These are phyloP conservation scores for Hordeum vulgare DNA, from an alignment of 176 grass and related monocot species.

Conservation along the genomic window DNA sequence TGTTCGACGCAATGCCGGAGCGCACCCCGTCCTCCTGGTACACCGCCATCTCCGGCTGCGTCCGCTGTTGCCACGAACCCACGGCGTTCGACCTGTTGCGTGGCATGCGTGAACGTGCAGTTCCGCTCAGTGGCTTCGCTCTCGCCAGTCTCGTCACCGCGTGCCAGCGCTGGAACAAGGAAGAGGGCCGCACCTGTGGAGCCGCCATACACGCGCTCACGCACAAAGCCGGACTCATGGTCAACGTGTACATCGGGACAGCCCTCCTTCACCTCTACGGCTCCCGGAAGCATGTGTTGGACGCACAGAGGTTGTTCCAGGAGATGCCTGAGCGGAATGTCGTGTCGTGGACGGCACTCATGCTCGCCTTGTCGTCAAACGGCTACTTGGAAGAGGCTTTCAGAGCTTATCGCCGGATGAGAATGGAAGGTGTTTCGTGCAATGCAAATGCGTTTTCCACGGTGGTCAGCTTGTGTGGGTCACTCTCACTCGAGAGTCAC, in stretches of 20 bases:
- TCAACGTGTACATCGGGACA: slow-evolving; percentile 61
- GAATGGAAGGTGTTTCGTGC: slow-evolving; percentile 45
- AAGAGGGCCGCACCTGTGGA: slow-evolving; percentile 1
- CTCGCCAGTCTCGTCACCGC: slow-evolving; percentile 55
- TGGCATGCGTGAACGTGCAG: slow-evolving; percentile 32
- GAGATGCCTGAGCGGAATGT: slow-evolving; percentile 63
- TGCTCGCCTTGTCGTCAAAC: slow-evolving; percentile 50
- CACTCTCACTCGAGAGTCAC: slow-evolving; percentile 33
- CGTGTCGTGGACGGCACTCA: slow-evolving; percentile 68
- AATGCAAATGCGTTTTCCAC: slow-evolving; percentile 60
- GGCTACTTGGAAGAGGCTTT: slow-evolving; percentile 37
- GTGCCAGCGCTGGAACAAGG: slow-evolving; percentile 29
- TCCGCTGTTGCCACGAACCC: slow-evolving; percentile 13
- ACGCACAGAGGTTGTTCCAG: slow-evolving; percentile 38
- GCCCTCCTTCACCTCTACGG: slow-evolving; percentile 71
- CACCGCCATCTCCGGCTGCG: slow-evolving; percentile 63
- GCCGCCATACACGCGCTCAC: slow-evolving; percentile 46
- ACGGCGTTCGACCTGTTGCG: slow-evolving; percentile 23
- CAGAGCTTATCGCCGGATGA: slow-evolving; percentile 47
- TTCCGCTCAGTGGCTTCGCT: slow-evolving; percentile 52
- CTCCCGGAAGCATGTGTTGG: slow-evolving; percentile 19
- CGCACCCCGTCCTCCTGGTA: slow-evolving; percentile 59
- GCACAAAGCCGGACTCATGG: slow-evolving; percentile 44
- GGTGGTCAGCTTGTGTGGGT: slow-evolving; percentile 47
- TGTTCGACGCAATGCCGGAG: slow-evolving; percentile 64